Percentiles rank a stretch among this genome's conserved stretches.
Evolutionary conservation across 2,329 filamentous ascomycete species (phyloP).

Genomic region (Clarireedia hainanense): DNA sequence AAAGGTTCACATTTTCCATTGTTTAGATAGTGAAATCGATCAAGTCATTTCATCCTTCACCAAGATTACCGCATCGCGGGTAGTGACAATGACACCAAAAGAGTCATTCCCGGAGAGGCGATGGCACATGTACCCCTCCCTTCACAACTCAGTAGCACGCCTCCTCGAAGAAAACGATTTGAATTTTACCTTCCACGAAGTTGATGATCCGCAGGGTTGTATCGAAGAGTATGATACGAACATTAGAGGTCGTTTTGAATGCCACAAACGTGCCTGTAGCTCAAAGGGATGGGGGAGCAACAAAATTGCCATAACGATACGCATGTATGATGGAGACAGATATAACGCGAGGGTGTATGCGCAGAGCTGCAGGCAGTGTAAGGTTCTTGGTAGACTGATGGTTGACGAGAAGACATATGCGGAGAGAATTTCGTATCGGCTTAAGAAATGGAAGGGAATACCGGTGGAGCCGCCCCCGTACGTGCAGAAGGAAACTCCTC

Average conservation of each 20-base stretch:
- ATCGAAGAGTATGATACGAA: slow-evolving; percentile 31
- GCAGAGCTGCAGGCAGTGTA: slow-evolving; percentile 34
- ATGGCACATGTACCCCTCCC: slow-evolving; percentile 24
- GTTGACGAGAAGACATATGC: slow-evolving; percentile 33
- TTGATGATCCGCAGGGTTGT: slow-evolving; percentile 23
- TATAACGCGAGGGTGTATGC: slow-evolving; percentile 40
- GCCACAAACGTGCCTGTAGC: slow-evolving; percentile 29
- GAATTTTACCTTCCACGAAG: slow-evolving; percentile 28
- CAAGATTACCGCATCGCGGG: too few species aligned
- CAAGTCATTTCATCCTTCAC: too few species aligned
- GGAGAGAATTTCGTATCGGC: slow-evolving; percentile 35
- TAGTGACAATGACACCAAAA: too few species aligned
- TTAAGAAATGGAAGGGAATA: slow-evolving; percentile 35
- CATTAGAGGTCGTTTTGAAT: slow-evolving; percentile 36
- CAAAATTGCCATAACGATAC: slow-evolving; percentile 35
- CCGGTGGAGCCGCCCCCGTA: slow-evolving; percentile 17
- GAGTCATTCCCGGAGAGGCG: too few species aligned
- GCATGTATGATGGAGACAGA: slow-evolving; percentile 30
- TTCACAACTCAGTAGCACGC: slow-evolving; percentile 28
- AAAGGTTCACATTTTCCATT: too few species aligned
- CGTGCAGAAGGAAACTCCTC: slow-evolving; percentile 15
- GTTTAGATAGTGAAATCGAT: too few species aligned
- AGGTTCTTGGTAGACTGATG: slow-evolving; percentile 28
- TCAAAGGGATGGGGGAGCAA: slow-evolving; percentile 33
- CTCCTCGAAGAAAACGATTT: slow-evolving; percentile 29